A percentile compares a stretch with the other conserved stretches of the same genome.
Conservation (phyloP, 208 protist species). For the Plasmodiophora brassicae region DNA sequence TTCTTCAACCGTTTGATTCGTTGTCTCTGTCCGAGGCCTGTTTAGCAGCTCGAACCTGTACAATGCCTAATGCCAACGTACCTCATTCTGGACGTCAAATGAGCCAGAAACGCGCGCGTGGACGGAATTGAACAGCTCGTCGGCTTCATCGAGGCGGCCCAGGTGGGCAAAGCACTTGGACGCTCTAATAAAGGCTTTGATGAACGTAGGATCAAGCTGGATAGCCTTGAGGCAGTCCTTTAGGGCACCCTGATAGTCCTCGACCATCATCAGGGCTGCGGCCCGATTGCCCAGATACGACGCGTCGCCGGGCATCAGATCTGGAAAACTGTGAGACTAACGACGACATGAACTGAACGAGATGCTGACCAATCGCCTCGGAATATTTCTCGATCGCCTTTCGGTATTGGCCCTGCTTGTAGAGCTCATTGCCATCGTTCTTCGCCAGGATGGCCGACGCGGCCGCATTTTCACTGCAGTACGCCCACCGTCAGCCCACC, state of each 20-base stretch:
- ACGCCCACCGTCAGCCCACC: too few species aligned
- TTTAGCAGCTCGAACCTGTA: background rate
- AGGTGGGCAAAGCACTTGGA: background rate
- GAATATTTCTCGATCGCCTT: background rate
- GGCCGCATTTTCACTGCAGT: too few species aligned
- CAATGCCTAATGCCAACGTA: background rate
- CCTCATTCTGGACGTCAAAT: background rate
- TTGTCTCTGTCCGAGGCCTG: background rate
- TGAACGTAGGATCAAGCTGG: background rate
- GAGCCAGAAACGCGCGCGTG: background rate
- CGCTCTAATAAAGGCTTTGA: background rate
- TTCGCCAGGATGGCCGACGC: too few species aligned
- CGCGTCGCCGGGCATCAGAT: background rate
- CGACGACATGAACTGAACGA: too few species aligned
- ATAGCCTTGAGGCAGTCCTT: background rate
- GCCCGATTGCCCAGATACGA: background rate
- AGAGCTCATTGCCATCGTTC: background rate
- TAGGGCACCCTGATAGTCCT: background rate
- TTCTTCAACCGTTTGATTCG: background rate
- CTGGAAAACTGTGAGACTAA: too few species aligned
- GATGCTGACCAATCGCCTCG: background rate
- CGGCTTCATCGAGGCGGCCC: background rate
- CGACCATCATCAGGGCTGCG: background rate
- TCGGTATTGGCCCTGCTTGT: background rate
- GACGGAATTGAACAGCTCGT: background rate